Percentiles rank a stretch among this genome's conserved stretches.
phyloP scores from a whole-genome alignment of 257 asterid genomes.

The Gardenia jasminoides region DNA sequence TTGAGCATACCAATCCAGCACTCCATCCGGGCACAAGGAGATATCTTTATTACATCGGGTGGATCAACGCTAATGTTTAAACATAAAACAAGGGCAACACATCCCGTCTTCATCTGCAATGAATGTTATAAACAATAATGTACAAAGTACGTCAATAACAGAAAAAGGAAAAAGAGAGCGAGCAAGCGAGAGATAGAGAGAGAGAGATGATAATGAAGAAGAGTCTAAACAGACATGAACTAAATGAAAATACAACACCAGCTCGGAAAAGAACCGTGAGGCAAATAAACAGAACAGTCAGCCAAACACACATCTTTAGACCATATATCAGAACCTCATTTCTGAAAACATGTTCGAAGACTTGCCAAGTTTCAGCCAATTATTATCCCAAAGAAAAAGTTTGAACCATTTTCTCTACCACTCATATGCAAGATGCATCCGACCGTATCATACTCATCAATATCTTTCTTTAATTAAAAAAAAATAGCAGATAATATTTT shows the following conservation, averaged over 20 bases:
- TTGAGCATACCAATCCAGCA: conserved; percentile 90
- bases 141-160: neutral
- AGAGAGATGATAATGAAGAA: neutral
- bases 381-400: neutral
- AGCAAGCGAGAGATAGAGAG: too few relatives aligned
- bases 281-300: neutral
- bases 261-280: neutral
- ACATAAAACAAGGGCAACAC: conserved; percentile 96
- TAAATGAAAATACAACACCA: neutral
- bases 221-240: neutral
- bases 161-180: neutral
- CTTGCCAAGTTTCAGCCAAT: too few relatives aligned
- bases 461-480: neutral
- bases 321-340: neutral
- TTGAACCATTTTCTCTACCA: neutral
- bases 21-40: conserved; percentile 99
- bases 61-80: conserved; percentile 95
- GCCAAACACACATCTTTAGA: neutral
- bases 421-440: neutral
- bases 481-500: neutral
- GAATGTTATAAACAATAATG: conserved; percentile 22
- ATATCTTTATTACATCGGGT: conserved; percentile 97
- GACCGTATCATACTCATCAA: neutral
- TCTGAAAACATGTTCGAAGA: neutral
- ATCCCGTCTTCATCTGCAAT: conserved; percentile 99